phyloP scores from a whole-genome alignment of 129 eudicot species.

The Gnaphalium uliginosum region DNA sequence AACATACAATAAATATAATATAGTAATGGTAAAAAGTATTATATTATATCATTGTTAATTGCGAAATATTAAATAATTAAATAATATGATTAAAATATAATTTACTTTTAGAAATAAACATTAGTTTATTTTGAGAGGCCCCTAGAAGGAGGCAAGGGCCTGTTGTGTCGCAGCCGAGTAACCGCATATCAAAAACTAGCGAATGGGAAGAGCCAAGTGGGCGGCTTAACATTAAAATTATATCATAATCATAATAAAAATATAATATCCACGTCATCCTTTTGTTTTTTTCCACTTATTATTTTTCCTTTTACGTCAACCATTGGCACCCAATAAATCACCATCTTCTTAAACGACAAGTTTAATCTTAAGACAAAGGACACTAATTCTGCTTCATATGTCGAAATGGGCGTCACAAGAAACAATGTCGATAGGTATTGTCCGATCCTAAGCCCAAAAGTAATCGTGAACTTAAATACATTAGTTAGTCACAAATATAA shows the following conservation, averaged over 20 bases:
- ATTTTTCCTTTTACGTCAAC: constrained; percentile 11
- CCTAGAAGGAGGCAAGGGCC: constrained; percentile 42
- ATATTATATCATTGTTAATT: not conserved
- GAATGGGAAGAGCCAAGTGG: constrained; percentile 17
- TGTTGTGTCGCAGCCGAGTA: constrained; percentile 26
- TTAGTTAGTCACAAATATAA: too few relatives aligned
- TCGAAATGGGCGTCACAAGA: not conserved
- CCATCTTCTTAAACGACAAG: constrained; percentile 6
- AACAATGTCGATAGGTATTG: not conserved
- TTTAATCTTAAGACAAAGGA: not conserved
- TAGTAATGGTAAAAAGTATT: not conserved
- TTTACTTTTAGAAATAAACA: not conserved
- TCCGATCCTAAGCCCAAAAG: too few relatives aligned
- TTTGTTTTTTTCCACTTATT: constrained; percentile 24
- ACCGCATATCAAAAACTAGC: constrained; percentile 29
- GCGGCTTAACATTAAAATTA: not conserved
- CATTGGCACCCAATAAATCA: constrained; percentile 24
- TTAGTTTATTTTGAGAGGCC: constrained; percentile 25
- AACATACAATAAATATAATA: too few relatives aligned
- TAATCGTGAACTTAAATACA: too few relatives aligned
- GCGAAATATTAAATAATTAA: constrained; percentile 14
- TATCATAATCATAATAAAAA: too few relatives aligned
- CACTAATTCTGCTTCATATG: not conserved
- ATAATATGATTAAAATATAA: constrained; percentile 5
- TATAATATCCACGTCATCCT: constrained; percentile 28